These are phyloP conservation scores for Tagetes erecta DNA, from an alignment of 129 eudicot species.

Conservation along the genomic window DNA sequence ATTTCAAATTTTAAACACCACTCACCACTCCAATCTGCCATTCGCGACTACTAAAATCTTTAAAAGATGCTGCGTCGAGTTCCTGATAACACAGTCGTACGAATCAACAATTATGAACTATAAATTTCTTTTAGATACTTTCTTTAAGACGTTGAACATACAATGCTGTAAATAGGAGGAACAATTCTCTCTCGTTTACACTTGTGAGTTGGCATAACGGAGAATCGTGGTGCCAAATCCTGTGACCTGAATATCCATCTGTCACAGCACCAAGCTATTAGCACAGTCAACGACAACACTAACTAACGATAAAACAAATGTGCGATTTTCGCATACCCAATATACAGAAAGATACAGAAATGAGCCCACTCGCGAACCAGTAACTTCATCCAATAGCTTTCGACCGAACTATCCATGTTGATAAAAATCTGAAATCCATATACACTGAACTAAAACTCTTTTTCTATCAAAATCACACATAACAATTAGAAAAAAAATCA, in stretches of 20 bases:
- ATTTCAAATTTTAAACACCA: background rate
- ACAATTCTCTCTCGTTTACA: constrained; percentile 46
- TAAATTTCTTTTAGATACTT: background rate
- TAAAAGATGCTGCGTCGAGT: constrained; percentile 81
- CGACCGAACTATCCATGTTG: constrained; percentile 70
- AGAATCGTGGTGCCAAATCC: constrained; percentile 77
- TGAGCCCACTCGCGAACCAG: constrained; percentile 90
- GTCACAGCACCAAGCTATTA: constrained; percentile 24
- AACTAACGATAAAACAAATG: background rate
- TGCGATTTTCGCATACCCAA: constrained; percentile 58
- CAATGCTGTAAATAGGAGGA: constrained; percentile 93
- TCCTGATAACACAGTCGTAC: constrained; percentile 47
- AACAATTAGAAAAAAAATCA: background rate
- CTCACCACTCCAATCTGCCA: constrained; percentile 99
- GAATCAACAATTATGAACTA: background rate
- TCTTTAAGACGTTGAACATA: constrained; percentile 33
- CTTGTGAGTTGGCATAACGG: constrained; percentile 84
- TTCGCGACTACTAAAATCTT: constrained; percentile 64
- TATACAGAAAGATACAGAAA: constrained; percentile 76
- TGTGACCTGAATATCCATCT: constrained; percentile 98
- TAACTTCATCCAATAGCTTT: constrained; percentile 80
- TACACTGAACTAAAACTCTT: background rate
- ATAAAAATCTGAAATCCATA: constrained; percentile 66
- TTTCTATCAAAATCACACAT: background rate
- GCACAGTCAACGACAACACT: constrained; percentile 6